Conservation (phyloP, 441 rosid genomes). For the Populus trichocarpa region DNA sequence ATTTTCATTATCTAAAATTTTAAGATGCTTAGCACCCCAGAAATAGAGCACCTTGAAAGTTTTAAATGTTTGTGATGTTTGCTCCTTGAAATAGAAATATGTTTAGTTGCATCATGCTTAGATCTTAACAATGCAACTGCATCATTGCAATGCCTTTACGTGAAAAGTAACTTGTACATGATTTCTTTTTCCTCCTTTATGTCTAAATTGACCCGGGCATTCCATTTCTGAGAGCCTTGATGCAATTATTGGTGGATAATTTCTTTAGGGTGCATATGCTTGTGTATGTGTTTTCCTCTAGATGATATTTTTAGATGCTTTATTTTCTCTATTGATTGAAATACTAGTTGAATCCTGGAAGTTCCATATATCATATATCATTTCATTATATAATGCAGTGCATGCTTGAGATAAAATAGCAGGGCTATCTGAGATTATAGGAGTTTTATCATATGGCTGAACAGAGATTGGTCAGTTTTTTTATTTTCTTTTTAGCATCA, state of each 20-base stretch:
- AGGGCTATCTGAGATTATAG: neutral
- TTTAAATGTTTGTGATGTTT: neutral
- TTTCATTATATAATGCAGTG: neutral
- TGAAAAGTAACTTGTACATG: neutral
- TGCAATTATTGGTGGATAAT: neutral
- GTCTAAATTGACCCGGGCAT: neutral
- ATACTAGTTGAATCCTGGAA: neutral
- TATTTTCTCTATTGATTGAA: neutral
- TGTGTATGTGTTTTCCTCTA: neutral
- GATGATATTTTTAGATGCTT: neutral
- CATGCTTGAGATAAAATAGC: neutral
- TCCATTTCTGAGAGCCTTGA: neutral
- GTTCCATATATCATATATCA: neutral
- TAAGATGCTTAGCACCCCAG: conserved; percentile 9
- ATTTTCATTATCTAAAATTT: conserved; percentile 12
- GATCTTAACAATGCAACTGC: neutral
- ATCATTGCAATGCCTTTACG: neutral
- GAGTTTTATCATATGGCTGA: neutral
- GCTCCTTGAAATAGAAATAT: neutral
- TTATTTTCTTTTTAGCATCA: neutral
- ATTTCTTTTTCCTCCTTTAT: neutral
- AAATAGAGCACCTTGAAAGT: neutral
- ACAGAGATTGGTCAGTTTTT: neutral
- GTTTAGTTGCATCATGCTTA: neutral
- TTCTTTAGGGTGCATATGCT: neutral